Evolutionary conservation across 73 alveolate species (phyloP).

Genomic region (Tetrahymena elliotti): DNA sequence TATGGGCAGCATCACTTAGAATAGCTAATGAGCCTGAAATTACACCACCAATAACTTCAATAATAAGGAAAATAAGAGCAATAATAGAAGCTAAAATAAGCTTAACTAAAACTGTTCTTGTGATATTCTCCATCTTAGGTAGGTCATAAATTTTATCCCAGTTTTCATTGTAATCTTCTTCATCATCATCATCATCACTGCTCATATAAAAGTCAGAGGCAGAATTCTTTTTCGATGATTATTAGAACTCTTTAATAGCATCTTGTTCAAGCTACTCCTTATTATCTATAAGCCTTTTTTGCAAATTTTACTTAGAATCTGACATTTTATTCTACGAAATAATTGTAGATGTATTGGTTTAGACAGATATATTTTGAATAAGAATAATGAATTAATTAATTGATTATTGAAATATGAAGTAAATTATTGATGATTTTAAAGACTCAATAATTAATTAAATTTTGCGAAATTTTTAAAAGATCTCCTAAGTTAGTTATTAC

Average conservation of each 20-base stretch:
- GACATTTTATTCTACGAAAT: background rate
- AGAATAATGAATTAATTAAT: too few species aligned
- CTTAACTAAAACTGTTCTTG: background rate
- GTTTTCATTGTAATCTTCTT: background rate
- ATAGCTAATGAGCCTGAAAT: conserved; percentile 78
- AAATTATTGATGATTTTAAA: background rate
- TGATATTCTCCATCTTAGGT: background rate
- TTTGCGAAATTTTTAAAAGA: background rate
- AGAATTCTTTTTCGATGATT: background rate
- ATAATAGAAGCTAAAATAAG: background rate
- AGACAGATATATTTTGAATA: background rate
- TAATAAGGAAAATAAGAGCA: background rate
- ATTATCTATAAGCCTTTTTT: background rate
- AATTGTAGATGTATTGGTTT: background rate
- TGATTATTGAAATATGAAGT: background rate
- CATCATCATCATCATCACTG: background rate
- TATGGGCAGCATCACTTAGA: conserved; percentile 92
- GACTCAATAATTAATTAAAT: background rate
- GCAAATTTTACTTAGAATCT: background rate
- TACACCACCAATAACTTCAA: conserved; percentile 79
- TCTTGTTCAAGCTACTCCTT: background rate
- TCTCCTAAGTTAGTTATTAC: background rate
- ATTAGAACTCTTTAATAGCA: background rate
- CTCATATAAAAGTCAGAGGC: background rate
- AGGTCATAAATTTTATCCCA: background rate